Percentiles rank a stretch among this genome's conserved stretches.
These are phyloP conservation scores for Cephalotrichum gorgonifer DNA, from an alignment of 2,329 filamentous ascomycete species.

Conservation along the genomic window DNA sequence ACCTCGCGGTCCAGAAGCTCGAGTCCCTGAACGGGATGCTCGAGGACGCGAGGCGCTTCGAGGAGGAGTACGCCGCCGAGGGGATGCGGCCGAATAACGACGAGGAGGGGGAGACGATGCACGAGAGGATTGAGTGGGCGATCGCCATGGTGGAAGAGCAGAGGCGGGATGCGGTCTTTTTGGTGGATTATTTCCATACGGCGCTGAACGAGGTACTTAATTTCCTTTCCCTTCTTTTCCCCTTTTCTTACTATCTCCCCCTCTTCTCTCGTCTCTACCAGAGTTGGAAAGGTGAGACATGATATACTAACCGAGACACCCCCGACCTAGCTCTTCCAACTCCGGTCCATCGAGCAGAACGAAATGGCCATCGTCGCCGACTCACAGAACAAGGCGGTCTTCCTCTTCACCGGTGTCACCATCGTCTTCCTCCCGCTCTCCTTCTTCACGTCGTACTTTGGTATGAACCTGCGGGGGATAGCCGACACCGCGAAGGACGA, in stretches of 20 bases:
- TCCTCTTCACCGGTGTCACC: constrained; percentile 1
- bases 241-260: background rate
- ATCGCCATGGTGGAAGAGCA: constrained; percentile 59
- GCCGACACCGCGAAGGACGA: background rate
- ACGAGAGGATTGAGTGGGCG: constrained; percentile 44
- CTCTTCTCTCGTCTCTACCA: background rate
- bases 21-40: background rate
- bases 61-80: background rate
- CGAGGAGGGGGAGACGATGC: constrained; percentile 39
- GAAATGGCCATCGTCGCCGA: constrained; percentile 14
- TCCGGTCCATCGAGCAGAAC: constrained; percentile 6
- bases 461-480: constrained; percentile 2
- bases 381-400: constrained; percentile 2
- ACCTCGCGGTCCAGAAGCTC: constrained; percentile 1
- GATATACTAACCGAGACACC: background rate
- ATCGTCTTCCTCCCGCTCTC: constrained; percentile 1
- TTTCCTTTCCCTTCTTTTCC: background rate
- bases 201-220: background rate
- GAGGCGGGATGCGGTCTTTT: constrained; percentile 55
- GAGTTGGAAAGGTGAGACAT: background rate
- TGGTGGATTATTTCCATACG: constrained; percentile 45
- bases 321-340: constrained; percentile 3
- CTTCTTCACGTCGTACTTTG: constrained; percentile 3
- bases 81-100: constrained; percentile 8
- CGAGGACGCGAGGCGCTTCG: background rate